Evolutionary conservation across 192 early-diverging fungal genomes (phyloP), one percentile per base, ranked within the genome.

Genomic region (Phlyctochytrium planicorne): DNA sequence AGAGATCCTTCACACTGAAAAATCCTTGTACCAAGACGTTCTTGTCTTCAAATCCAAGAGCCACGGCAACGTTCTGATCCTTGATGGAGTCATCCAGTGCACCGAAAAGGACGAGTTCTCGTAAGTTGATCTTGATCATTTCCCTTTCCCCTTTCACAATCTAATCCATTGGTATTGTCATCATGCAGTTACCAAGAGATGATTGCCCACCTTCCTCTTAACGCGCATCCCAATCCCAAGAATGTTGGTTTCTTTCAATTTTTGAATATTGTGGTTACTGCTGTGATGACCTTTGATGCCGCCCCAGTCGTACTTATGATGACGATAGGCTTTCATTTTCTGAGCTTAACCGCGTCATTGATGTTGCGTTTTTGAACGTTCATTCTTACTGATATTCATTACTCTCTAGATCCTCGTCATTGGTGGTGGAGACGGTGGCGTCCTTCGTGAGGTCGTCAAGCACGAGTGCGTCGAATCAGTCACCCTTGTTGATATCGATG

Each of bases 21-120:
- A 93, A 82, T 96, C 95, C 30, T 79, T 88, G 73, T 96, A 81
- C 84, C 97, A 99, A 80, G 97, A 99, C 73, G 94, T 99, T 37
- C 88, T 99, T 31, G 91, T 98, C n/a, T 99, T 99, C 82, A 80
- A 94, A 78, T 96, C 93, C 53, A 85, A 87, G 73, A 90, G 89
- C 79, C 92, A 98, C 75, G 97, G 97, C 69, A 97, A 93, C 75
- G 96, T 98, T 32, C 84, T 99, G 23, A 94, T 96, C 23, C 90
- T 99, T 52, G 97, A 99, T 77, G 96, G 96, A 65, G 96, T 96
- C 50, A 95, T 99, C 80, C 97, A 99, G 76, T 86, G 88, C 57
- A 98, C 96, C 70, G 97, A 99, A 83, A 89, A 94, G 76, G 97
- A 99, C 80, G 97, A 99, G 81, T 97, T 97, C 76, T 87, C 94